Base-by-base conservation (phyloP, 164 flowering plant species). In the Platanus orientalis region DNA sequence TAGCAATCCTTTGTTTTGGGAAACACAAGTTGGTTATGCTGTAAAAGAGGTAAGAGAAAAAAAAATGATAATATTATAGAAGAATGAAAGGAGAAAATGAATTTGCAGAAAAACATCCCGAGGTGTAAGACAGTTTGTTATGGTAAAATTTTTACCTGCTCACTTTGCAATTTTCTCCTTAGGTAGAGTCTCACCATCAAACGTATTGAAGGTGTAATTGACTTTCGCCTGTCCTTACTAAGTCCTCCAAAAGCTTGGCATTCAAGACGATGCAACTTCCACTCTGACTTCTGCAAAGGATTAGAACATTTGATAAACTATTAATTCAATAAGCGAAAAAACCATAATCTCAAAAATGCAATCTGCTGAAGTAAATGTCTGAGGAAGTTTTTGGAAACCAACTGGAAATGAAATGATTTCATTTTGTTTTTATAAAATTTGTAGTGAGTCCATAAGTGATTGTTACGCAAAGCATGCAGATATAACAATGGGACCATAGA, bases 261-360 rank as follows among this genome's bases (percentile, higher is more conserved):
- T 77, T 94, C 97, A 57, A 75, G 77, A 30, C 79, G 80, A 74
- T 94, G 97, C 79, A 85, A 61, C 72, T 87, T 94, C 99, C 99
- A 94, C 55, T 89, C 96, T 64, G 78, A 75, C 62, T 81, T 91
- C 97, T 94, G 89, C 71, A 73, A 66, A 62, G n/a, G 39, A 48
- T 47, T 28, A n/a, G 7, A 45, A 51, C 9, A 32, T 20, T 30
- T n/a, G 5, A 30, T 30, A 61, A 26, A 50, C 20, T 36, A 36
- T 7, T 29, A 6, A 24, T 13, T 32, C 34, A 10, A 23, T 14
- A 53, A 32, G 7, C 3, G 47, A 45, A 40, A 7, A 30, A 21
- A 17, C 39, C 39, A 32, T 6, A 2, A 13, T 26, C 53, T 60
- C 28, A 27, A 2, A 30, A 32, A 54, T 32, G 3, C 19, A 20